Evolutionary conservation across 2,329 filamentous ascomycete species (phyloP), one percentile per base, ranked within the genome.

Genomic region (Pestalotiopsis sp.): DNA sequence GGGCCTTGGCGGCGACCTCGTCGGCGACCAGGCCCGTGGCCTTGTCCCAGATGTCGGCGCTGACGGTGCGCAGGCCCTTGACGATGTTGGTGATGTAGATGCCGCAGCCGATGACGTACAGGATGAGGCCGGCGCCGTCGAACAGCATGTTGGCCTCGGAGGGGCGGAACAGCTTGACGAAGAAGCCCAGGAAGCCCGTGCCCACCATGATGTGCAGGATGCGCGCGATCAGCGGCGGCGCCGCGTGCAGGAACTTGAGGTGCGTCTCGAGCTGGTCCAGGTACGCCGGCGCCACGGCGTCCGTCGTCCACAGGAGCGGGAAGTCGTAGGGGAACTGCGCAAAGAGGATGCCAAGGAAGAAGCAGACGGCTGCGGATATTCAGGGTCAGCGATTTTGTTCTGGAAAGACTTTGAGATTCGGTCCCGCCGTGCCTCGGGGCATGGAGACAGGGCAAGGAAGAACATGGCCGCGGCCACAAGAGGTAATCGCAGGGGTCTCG

Each of bases 321-420:
- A 94, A 96, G 86, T 97, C 96, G 86, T 98, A 99, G 70, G 96
- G 95, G 82, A 98, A 97, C 72, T 91, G 91, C 75, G 94, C 94
- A 88, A 98, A 99, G 82, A 99, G 91, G 81, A 98, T 94, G 75
- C 96, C 96, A 72, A 99, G 92, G 89, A 98, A 97, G 89, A 99
- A 99, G 82, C 93, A 97, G 73, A 93, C 94, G 72, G 92, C 92
- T 95, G 75, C 38, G 14, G 2, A 27, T 4, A 5, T 13, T 38
- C 14, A 27, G 3, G 4, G 4, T 12, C 1, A 12, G 39, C 39
- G 5, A 45, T 23, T 12, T 41, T 41, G 14, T 11, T 41, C 39
- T 41, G 9, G 39, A 41, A 41, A 12, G 9, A 23, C 23, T 23
- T 23, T 41, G 11, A 4, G 11, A 45, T 45, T 45, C 14, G 3